These are phyloP conservation scores for Penicillium sp. DNA, from an alignment of 2,329 filamentous ascomycete species.

Conservation along the genomic window DNA sequence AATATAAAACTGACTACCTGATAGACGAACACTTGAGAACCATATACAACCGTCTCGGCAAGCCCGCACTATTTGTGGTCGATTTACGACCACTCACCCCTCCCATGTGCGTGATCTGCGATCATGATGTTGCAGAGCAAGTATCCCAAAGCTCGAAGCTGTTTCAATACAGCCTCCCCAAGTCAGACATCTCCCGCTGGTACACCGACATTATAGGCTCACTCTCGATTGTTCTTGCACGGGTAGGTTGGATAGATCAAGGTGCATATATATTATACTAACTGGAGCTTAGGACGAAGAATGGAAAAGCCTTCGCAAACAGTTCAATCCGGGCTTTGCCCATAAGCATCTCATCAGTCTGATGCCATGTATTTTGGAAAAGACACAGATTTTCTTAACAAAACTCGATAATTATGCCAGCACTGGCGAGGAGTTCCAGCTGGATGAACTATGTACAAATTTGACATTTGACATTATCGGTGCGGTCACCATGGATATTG, in stretches of 20 bases:
- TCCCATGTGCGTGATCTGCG: conserved; percentile 10
- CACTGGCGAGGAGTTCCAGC: conserved; percentile 20
- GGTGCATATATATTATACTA: neutral
- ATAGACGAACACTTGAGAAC: neutral
- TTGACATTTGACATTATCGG: conserved; percentile 37
- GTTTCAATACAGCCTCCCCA: conserved; percentile 18
- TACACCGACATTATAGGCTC: neutral
- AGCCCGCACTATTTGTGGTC: conserved; percentile 6
- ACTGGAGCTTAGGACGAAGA: conserved; percentile 1
- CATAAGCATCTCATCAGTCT: conserved; percentile 28
- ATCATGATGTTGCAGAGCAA: conserved; percentile 21
- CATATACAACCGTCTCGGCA: conserved; percentile 2
- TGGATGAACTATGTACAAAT: conserved; percentile 27
- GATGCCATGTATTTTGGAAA: conserved; percentile 29
- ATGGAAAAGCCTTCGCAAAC: conserved; percentile 30
- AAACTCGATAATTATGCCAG: conserved; percentile 10
- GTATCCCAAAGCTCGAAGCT: conserved; percentile 9
- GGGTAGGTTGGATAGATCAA: neutral
- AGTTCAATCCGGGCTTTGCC: conserved; percentile 35
- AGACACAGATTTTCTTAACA: conserved; percentile 22
- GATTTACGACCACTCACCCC: conserved; percentile 14
- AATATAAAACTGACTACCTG: neutral
- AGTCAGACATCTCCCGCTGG: conserved; percentile 2
- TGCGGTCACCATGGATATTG: conserved; percentile 19
- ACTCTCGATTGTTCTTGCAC: neutral